These are phyloP conservation scores for Aristolochia contorta DNA, from an alignment of 164 flowering plant genomes.

Conservation along the genomic window DNA sequence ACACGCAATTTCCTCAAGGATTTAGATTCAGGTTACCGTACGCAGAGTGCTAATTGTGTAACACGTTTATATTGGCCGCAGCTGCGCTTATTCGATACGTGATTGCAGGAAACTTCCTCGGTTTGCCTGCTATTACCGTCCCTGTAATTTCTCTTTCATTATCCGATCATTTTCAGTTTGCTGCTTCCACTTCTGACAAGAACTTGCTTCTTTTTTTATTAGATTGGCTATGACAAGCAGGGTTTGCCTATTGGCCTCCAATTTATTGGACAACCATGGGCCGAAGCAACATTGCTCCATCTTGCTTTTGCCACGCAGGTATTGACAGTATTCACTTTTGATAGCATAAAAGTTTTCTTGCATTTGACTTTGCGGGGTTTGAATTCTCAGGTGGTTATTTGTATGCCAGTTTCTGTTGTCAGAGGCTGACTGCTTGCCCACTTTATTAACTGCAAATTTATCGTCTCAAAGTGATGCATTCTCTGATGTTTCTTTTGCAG, in stretches of 20 bases:
- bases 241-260: slow-evolving; percentile 97
- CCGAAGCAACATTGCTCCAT: slow-evolving; percentile 64
- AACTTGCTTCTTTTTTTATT: neutral
- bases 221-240: slow-evolving; percentile 82
- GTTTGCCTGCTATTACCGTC: slow-evolving; percentile 82
- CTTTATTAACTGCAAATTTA: too few species aligned
- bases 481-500: slow-evolving; percentile 23
- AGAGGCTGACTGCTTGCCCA: too few species aligned
- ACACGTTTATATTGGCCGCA: slow-evolving; percentile 16
- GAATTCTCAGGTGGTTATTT: too few species aligned
- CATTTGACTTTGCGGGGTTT: too few species aligned
- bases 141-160: slow-evolving; percentile 40
- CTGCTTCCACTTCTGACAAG: too few species aligned
- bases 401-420: too few species aligned
- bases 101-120: slow-evolving; percentile 87
- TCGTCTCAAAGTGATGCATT: too few species aligned
- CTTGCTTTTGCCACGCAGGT: slow-evolving; percentile 75
- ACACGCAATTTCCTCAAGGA: too few species aligned
- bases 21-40: too few species aligned
- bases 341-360: too few species aligned
- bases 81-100: slow-evolving; percentile 83
- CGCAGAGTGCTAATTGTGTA: too few species aligned
- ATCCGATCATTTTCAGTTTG: neutral
- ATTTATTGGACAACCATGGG: slow-evolving; percentile 86
- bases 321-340: neutral